These are phyloP conservation scores for Tranzscheliella williamsii DNA, from an alignment of 1,284 basidiomycete species.

Conservation along the genomic window DNA sequence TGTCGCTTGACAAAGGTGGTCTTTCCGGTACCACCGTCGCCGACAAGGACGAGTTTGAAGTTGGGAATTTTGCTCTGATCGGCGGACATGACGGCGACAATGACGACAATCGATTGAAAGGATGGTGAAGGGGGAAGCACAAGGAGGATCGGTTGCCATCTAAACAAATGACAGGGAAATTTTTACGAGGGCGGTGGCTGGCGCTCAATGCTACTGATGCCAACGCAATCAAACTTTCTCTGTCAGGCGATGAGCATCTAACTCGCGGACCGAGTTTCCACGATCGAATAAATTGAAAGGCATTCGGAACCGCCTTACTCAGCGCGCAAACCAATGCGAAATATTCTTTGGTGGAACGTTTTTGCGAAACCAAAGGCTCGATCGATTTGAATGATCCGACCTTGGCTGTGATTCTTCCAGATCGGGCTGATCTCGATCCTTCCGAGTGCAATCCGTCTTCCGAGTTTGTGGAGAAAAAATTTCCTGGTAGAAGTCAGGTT, in stretches of 20 bases:
- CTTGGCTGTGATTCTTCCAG: no score
- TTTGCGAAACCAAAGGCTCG: neutral
- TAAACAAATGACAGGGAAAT: neutral
- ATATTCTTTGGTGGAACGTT: conserved; percentile 8
- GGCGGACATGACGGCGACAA: no score
- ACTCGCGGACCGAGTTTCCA: conserved; percentile 11
- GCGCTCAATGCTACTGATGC: no score
- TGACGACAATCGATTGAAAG: no score
- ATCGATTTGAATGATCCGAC: conserved; percentile 2
- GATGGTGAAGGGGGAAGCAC: no score
- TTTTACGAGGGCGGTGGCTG: no score
- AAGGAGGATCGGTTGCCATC: no score
- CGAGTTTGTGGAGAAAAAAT: no score
- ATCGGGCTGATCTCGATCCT: no score
- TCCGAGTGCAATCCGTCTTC: no score
- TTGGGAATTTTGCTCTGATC: conserved; percentile 69
- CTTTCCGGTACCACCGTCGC: conserved; percentile 95
- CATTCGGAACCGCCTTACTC: conserved; percentile 10
- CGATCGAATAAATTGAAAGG: conserved; percentile 38
- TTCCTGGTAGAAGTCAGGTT: no score
- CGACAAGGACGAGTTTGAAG: conserved; percentile 97
- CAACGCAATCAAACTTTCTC: neutral
- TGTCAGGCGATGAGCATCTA: neutral
- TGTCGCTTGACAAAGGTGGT: conserved; percentile 73
- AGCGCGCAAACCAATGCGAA: conserved; percentile 14